Base-by-base conservation (phyloP, 306 rosid genomes). In the Ammopiptanthus mongolicus region DNA sequence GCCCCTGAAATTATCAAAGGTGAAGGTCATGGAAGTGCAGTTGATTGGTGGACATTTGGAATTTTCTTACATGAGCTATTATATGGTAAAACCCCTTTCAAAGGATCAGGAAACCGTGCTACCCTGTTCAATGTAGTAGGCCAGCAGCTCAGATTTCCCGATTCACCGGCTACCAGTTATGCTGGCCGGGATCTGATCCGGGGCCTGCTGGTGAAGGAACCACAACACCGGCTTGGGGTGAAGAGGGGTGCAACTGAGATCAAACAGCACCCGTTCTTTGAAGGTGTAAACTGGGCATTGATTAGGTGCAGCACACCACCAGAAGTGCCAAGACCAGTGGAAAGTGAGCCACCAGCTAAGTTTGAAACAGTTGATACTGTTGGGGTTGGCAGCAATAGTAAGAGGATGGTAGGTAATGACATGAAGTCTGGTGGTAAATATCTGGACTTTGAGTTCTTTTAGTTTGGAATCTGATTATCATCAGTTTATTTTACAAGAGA, bases 401-500 rank as follows among this genome's bases (percentile, higher is more conserved):
- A 93, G 81, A 93, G 89, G 74, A 84, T 89, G 85, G 90, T 71
- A 15, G 86, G 89, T 67, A 66, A 89, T 25, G 96, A 90, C 33
- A 78, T 85, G 77, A 91, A 85, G 53, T 51, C 97, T 34, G 98
- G 96, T 55, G 93, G 98, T 85, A 90, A 91, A 65, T 93, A 83
- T 91, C 91, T 93, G n/a, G 97, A 93, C 82, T 93, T 93, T 65
- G 97, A 93, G 91, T 93, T 93, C 92, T 93, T 93, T 73, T 93
- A 91, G 89, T 83, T 81, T 77, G 78, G 78, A 83, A 75, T 15
- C 50, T 69, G 77, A 62, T 65, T 31, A 50, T 76, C 55, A 44
- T 80, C 23, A n/a, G 58, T 71, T 70, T 72, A 71, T 78, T 79
- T 78, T 57, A 15, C 33, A 66, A 4, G 69, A 76, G 79, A 56